A percentile compares a stretch with the other conserved stretches of the same genome.
These are phyloP conservation scores for Aspergillus heteromorphus DNA, from an alignment of 495 filamentous ascomycete genomes.

Conservation along the genomic window DNA sequence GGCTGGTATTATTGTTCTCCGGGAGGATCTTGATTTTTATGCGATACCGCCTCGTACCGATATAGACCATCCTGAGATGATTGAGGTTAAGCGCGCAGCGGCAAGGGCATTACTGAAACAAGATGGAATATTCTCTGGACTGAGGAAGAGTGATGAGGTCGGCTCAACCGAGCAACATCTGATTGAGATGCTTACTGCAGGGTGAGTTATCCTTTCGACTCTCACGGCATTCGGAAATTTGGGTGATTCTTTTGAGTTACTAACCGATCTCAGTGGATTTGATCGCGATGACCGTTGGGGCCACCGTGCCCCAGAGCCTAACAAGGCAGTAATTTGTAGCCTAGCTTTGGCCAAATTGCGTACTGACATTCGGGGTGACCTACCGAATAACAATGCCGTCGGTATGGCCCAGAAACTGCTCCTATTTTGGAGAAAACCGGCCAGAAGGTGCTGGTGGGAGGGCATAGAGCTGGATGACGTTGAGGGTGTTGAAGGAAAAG, in stretches of 20 bases:
- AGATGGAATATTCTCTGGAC: conserved; percentile 91
- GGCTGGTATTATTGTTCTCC: conserved; percentile 93
- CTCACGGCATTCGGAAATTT: not conserved
- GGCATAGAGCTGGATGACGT: conserved; percentile 88
- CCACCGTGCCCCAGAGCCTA: conserved; percentile 90
- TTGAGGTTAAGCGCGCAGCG: conserved; percentile 92
- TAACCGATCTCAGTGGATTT: conserved; percentile 65
- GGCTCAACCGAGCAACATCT: conserved; percentile 97
- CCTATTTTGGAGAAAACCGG: conserved; percentile 97
- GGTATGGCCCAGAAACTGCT: conserved; percentile 99
- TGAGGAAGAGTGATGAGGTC: conserved; percentile 89
- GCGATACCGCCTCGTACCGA: conserved; percentile 83
- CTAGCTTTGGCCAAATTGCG: conserved; percentile 87
- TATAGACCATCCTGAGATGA: conserved; percentile 87
- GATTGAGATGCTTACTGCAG: conserved; percentile 98
- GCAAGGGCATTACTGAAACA: conserved; percentile 80
- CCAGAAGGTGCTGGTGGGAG: conserved; percentile 97
- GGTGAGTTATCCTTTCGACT: conserved; percentile 50
- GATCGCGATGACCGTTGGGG: conserved; percentile 94
- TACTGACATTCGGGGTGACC: conserved; percentile 79
- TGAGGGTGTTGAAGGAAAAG: conserved; percentile 82
- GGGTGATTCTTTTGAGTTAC: not conserved
- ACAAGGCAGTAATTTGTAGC: conserved; percentile 97
- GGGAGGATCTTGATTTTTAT: conserved; percentile 98
- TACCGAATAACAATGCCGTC: conserved; percentile 74